Percentiles rank a stretch among this genome's conserved stretches.
phyloP scores from a whole-genome alignment of 1,139 yeast genomes.

The Lodderomyces beijingensis region DNA sequence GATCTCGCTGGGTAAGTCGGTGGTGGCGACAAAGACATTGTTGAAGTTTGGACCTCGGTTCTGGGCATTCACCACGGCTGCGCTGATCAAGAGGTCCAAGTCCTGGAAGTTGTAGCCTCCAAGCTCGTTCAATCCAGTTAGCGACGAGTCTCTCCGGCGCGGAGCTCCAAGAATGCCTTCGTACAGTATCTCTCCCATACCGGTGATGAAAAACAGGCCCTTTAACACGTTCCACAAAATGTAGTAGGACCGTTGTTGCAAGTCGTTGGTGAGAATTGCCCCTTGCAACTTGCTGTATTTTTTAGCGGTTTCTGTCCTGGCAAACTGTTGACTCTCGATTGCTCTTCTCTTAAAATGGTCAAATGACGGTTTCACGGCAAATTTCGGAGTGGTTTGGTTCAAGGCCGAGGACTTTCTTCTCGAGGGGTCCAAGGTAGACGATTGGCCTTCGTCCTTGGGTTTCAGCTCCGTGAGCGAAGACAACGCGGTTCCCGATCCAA shows the following conservation, averaged over 20 bases:
- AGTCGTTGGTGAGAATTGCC: conserved; percentile 38
- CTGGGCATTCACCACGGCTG: conserved; percentile 29
- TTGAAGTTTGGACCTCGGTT: conserved; percentile 17
- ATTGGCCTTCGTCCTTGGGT: neutral
- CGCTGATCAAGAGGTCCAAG: conserved; percentile 31
- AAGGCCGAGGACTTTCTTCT: conserved; percentile 28
- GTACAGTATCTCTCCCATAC: conserved; percentile 35
- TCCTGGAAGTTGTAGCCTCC: conserved; percentile 44
- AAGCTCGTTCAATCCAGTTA: conserved; percentile 36
- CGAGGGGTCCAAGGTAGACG: neutral
- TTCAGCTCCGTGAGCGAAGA: conserved; percentile 16
- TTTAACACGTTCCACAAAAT: conserved; percentile 30
- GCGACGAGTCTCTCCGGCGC: conserved; percentile 35
- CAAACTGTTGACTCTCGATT: conserved; percentile 7
- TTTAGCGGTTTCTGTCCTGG: conserved; percentile 7
- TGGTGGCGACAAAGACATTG: conserved; percentile 21
- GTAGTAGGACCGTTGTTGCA: conserved; percentile 35
- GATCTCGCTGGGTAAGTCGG: conserved; percentile 33
- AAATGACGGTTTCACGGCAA: conserved; percentile 31
- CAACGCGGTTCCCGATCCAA: conserved; percentile 22
- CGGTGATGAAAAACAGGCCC: conserved; percentile 22
- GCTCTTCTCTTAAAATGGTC: conserved; percentile 12
- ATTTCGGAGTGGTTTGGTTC: conserved; percentile 24
- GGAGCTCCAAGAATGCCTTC: conserved; percentile 12
- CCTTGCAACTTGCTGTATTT: conserved; percentile 24